phyloP scores from a whole-genome alignment of 2,329 filamentous ascomycete species.

The Pseudocercospora eumusae region DNA sequence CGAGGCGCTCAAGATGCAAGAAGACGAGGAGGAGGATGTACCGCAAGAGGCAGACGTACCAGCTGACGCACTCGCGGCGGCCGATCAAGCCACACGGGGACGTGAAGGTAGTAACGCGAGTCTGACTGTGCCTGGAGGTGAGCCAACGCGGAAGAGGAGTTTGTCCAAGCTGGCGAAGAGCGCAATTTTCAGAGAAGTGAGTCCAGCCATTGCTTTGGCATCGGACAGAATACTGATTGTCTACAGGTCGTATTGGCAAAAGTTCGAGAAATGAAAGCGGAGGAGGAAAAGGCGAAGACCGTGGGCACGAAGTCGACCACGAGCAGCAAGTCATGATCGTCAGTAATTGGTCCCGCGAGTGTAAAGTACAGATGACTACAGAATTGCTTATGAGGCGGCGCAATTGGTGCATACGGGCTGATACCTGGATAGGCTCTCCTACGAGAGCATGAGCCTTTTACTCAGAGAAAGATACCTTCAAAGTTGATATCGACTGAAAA shows the following conservation, averaged over 20 bases:
- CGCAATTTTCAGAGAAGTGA: slow-evolving; percentile 86
- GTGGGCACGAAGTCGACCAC: slow-evolving; percentile 18
- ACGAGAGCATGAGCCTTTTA: neutral
- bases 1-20: slow-evolving; percentile 88
- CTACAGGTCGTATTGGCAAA: slow-evolving; percentile 72
- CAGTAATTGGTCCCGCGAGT: neutral
- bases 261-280: slow-evolving; percentile 85
- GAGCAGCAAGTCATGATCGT: neutral
- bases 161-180: slow-evolving; percentile 62
- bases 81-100: slow-evolving; percentile 43
- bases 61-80: slow-evolving; percentile 61
- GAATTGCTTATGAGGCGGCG: neutral
- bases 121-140: slow-evolving; percentile 31
- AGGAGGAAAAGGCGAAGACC: slow-evolving; percentile 61
- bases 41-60: slow-evolving; percentile 62
- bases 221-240: slow-evolving; percentile 22
- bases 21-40: slow-evolving; percentile 77
- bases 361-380: neutral
- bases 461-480: neutral
- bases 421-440: slow-evolving; percentile 7
- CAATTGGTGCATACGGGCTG: neutral
- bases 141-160: slow-evolving; percentile 50
- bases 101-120: slow-evolving; percentile 20
- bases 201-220: no score
- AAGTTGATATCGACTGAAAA: slow-evolving; percentile 5